Base-by-base conservation (phyloP, 768 basidiomycete species). In the Clavulina sp. region DNA sequence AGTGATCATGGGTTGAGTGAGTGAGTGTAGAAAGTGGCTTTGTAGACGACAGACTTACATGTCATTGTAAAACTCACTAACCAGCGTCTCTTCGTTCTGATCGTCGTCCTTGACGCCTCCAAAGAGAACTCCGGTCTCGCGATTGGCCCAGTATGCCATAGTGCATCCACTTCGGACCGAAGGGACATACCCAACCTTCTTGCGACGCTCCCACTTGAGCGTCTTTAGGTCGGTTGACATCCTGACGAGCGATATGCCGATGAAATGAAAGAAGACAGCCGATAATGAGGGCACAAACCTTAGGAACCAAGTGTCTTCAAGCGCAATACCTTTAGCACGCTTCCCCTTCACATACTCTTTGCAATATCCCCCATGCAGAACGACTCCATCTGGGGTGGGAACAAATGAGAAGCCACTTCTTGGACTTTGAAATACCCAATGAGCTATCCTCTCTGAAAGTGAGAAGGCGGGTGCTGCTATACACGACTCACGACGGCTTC, bases 21-120 rank as follows among this genome's bases (percentile, higher is more conserved):
- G 24, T 4, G 29, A 7, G 1, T 9, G 5, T 32, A 24, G 31
- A 18, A 19, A 23, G 30, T 24, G 13, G 16, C 32, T 9, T 48
- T 13, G 13, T 46, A 49, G n/a, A n/a, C n/a, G n/a, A 38, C 2
- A 21, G 21, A 63, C 76, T 55, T 54, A 86, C 84, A 92, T 56
- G 59, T 92, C 88, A 54, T 89, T 87, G 71, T 82, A 84, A 62
- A 93, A 93, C 1, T 80, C 70, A 54, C 83, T 87, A 52, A 87
- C 81, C 56, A 95, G 62, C 2, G 73, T 77, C 59, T 95, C 91
- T 62, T 93, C 91, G 33, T 74, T 73, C 19, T 70, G 77, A 57
- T 93, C 89, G 54, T 88, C 84, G 54, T 95, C 89, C 3, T 77
- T 81, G 0, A 93, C 89, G 2, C 80, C 89, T 9, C 89, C 89